Evolutionary conservation across 2,329 filamentous ascomycete species (phyloP).

Genomic region (Fusarium mundagurra): DNA sequence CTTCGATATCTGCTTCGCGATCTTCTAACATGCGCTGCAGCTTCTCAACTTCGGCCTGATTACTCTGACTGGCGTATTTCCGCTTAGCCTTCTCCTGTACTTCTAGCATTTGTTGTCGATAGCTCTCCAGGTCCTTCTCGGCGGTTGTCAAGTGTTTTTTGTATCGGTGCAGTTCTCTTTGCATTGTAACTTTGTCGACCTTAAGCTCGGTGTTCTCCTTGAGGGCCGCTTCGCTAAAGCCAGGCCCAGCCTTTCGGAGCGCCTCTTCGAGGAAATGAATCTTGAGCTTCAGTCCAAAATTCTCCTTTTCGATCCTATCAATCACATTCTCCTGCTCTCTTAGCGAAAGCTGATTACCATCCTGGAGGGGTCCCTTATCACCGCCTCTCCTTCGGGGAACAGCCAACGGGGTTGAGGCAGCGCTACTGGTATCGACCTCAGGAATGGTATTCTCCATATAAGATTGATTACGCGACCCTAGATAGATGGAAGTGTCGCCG

Average conservation of each 20-base stretch:
- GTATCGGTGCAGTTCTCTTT: conserved; percentile 85
- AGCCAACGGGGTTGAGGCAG: conserved; percentile 83
- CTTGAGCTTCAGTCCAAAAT: conserved; percentile 95
- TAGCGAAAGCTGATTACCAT: conserved; percentile 90
- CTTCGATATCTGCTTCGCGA: conserved; percentile 68
- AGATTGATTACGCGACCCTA: conserved; percentile 71
- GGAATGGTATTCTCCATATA: conserved; percentile 77
- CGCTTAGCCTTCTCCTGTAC: conserved; percentile 84
- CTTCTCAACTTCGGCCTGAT: conserved; percentile 68
- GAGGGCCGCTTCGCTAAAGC: conserved; percentile 87
- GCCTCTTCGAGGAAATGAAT: conserved; percentile 97
- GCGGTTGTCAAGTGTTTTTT: conserved; percentile 85
- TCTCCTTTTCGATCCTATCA: conserved; percentile 97
- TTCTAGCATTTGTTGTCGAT: conserved; percentile 82
- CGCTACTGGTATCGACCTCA: conserved; percentile 80
- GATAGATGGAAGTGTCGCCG: conserved; percentile 77
- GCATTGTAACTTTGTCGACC: conserved; percentile 89
- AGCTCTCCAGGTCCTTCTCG: conserved; percentile 86
- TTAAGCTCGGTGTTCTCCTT: conserved; percentile 97
- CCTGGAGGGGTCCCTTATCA: conserved; percentile 75
- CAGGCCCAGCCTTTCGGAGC: conserved; percentile 84
- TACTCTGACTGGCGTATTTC: conserved; percentile 76
- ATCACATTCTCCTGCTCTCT: conserved; percentile 96
- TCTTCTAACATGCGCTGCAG: conserved; percentile 67
- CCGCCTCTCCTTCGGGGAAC: conserved; percentile 71